phyloP scores from a whole-genome alignment of 805 yeast genomes.

The Saturnispora ahearnii region DNA sequence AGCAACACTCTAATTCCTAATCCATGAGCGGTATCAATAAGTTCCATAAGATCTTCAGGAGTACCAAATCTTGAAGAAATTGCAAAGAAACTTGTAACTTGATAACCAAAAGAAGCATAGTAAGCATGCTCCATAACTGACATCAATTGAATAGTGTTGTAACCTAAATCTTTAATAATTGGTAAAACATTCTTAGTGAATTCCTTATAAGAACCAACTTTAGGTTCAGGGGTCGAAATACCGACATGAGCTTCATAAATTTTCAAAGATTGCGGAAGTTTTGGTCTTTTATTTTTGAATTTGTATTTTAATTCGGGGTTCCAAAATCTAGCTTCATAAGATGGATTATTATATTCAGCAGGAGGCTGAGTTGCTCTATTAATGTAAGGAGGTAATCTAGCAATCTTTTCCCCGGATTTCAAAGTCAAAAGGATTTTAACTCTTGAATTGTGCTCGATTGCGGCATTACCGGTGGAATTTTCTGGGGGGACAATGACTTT shows the following conservation, averaged over 20 bases:
- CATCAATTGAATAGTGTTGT: slow-evolving; percentile 91
- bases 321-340: slow-evolving; percentile 90
- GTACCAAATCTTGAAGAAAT: slow-evolving; percentile 85
- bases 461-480: slow-evolving; percentile 37
- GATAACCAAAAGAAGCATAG: slow-evolving; percentile 97
- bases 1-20: slow-evolving; percentile 78
- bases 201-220: slow-evolving; percentile 75
- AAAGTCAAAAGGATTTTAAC: slow-evolving; percentile 61
- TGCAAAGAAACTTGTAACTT: slow-evolving; percentile 88
- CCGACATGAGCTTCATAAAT: slow-evolving; percentile 96
- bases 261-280: slow-evolving; percentile 44
- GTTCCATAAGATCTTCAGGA: slow-evolving; percentile 87
- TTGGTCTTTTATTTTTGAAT: slow-evolving; percentile 62
- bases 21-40: slow-evolving; percentile 86
- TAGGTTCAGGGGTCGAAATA: slow-evolving; percentile 84
- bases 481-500: slow-evolving; percentile 46
- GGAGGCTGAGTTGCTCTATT: slow-evolving; percentile 71
- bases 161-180: slow-evolving; percentile 75
- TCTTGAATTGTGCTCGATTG: slow-evolving; percentile 75
- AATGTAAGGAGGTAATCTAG: slow-evolving; percentile 86
- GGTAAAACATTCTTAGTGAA: slow-evolving; percentile 77
- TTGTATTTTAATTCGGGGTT: slow-evolving; percentile 53
- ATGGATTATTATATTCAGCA: slow-evolving; percentile 35
- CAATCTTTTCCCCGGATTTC: slow-evolving; percentile 61
- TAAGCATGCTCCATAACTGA: slow-evolving; percentile 99